A percentile compares a stretch with the other conserved stretches of the same genome.
These are phyloP conservation scores for Musa balbisiana DNA, from an alignment of 202 grass and related monocot genomes.

Conservation along the genomic window DNA sequence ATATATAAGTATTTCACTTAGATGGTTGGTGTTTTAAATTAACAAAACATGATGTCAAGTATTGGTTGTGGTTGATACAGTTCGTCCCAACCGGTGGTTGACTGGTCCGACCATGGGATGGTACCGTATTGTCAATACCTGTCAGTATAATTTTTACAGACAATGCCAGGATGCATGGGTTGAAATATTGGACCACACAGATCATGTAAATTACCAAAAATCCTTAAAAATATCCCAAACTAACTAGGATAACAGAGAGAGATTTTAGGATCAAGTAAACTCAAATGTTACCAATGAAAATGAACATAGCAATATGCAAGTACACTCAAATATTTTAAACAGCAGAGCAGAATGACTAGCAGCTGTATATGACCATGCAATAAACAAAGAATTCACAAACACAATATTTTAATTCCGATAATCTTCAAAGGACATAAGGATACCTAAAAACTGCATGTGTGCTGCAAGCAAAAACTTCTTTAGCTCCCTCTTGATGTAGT, in stretches of 20 bases:
- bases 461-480: slow-evolving; percentile 96
- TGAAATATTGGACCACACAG: background rate
- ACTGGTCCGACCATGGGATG: too few relatives aligned
- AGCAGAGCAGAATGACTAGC: background rate
- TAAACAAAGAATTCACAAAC: background rate
- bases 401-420: background rate
- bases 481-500: slow-evolving; percentile 93
- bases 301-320: background rate
- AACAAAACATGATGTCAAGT: too few relatives aligned
- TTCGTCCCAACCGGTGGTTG: too few relatives aligned
- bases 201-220: too few relatives aligned
- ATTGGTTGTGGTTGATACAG: too few relatives aligned
- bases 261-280: background rate
- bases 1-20: background rate
- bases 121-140: too few relatives aligned
- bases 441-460: slow-evolving; percentile 99
- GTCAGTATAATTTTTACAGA: too few relatives aligned
- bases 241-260: background rate
- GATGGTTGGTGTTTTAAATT: background rate
- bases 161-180: background rate
- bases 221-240: background rate
- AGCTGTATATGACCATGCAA: background rate
- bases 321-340: background rate
- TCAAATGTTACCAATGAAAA: background rate
- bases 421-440: background rate